phyloP scores from a whole-genome alignment of 441 rosid species.

The Biscutella auriculata region DNA sequence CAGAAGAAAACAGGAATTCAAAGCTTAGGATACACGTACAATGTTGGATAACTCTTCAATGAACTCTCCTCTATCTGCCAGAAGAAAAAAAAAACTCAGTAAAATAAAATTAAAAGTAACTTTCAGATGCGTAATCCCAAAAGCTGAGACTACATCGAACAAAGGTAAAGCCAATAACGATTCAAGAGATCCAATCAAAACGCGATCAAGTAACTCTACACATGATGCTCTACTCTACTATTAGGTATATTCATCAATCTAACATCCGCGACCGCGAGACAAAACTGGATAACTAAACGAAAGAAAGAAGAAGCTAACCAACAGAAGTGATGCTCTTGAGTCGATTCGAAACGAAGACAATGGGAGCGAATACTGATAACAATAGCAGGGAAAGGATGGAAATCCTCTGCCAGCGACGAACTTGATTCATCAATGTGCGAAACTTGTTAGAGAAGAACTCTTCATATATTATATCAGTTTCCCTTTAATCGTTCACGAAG shows the following conservation, averaged over 20 bases:
- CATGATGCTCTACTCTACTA: neutral
- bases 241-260: neutral
- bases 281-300: neutral
- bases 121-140: neutral
- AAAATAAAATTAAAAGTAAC: constrained; percentile 7
- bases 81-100: neutral
- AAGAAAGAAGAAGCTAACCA: constrained; percentile 31
- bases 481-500: too few species aligned
- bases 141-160: constrained; percentile 2
- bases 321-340: constrained; percentile 35
- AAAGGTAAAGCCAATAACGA: neutral
- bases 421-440: constrained; percentile 44
- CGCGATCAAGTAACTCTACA: neutral
- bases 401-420: constrained; percentile 67
- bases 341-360: constrained; percentile 46
- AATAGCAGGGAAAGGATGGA: constrained; percentile 63
- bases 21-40: constrained; percentile 32
- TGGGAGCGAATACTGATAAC: constrained; percentile 62
- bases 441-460: neutral
- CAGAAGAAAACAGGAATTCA: neutral
- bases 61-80: constrained; percentile 54
- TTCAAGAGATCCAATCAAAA: neutral
- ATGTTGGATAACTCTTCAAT: constrained; percentile 40
- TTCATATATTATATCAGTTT: too few species aligned
- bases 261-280: neutral